phyloP scores from a whole-genome alignment of 768 basidiomycete species.

The Leccinum variicolor region DNA sequence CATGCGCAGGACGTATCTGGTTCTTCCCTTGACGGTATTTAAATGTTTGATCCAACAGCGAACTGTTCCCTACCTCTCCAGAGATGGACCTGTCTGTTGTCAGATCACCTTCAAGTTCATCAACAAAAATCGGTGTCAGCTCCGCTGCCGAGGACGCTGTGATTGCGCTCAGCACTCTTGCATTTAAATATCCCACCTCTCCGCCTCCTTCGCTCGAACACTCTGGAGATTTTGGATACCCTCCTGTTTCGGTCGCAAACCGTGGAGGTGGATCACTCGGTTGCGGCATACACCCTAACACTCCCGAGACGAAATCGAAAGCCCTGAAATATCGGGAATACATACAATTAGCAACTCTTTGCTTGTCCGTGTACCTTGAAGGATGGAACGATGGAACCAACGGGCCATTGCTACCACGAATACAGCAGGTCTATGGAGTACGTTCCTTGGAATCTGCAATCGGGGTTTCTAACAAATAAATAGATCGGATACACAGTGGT shows the following conservation, averaged over 20 bases:
- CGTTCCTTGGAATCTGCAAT: neutral
- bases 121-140: neutral
- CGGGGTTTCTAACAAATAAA: neutral
- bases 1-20: neutral
- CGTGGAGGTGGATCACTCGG: neutral
- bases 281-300: neutral
- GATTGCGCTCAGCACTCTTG: constrained; percentile 1
- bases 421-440: constrained; percentile 57
- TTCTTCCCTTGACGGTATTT: neutral
- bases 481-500: constrained; percentile 51
- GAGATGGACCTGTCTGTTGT: constrained; percentile 1
- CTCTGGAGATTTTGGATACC: constrained; percentile 1
- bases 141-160: neutral
- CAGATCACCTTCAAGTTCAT: neutral
- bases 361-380: constrained; percentile 54
- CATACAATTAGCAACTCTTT: constrained; percentile 54
- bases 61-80: neutral
- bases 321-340: constrained; percentile 12
- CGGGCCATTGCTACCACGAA: constrained; percentile 71
- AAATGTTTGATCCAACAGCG: neutral
- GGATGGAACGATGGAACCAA: constrained; percentile 81
- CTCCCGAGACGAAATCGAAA: constrained; percentile 1
- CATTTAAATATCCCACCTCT: constrained; percentile 1
- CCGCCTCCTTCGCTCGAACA: constrained; percentile 1
- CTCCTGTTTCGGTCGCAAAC: neutral